Base-by-base conservation (phyloP, 2,329 filamentous ascomycete genomes). In the Harringtonia lauricola region DNA sequence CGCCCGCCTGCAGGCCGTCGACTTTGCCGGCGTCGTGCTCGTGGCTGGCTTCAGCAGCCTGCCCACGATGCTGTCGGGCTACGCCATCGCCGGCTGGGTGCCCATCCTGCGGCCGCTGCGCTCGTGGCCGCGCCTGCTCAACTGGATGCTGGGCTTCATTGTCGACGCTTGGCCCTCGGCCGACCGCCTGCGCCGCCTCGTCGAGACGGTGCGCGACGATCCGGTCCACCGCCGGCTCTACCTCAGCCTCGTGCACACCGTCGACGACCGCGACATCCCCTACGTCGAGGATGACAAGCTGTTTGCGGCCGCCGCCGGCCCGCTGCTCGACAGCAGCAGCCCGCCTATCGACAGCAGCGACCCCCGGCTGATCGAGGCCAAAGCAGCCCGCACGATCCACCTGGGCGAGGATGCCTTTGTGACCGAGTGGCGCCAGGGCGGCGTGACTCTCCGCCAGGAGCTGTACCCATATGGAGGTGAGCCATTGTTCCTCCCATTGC, bases 81-180 rank as follows among this genome's bases (percentile, higher is more conserved):
- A 95, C 60, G 78, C 80, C 19, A 78, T 92, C 31, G 79, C 72
- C n/a, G 90, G 89, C 2, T 57, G 84, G 5, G 65, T 95, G 15
- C 88, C 89, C 0, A 65, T 95, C 7, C 68, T 95, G n/a, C 78
- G 79, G 1, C 88, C 88, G 0, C 68, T 95, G 3, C 66, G 74
- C 8, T 64, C 68, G 3, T 84, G 84, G 57, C 84, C 85, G 0
- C 67, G 70, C 13, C 57, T 89, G 15, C 66, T 83, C 39, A 66
- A 68, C 5, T 73, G 74, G 54, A 65, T 94, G 8, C 66, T 79
- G 17, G 59, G 64, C 9, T 72, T 74, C 42, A 72, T 95, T 13
- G 67, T 83, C n/a, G 90, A 96, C 55, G 79, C 72, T 47, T 98
- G 92, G 92, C 70, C 77, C 39, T 87, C 85, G 0, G 74, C 74